These are phyloP conservation scores for Zychaea mexicana DNA, from an alignment of 371 early-diverging fungal species.

Conservation along the genomic window DNA sequence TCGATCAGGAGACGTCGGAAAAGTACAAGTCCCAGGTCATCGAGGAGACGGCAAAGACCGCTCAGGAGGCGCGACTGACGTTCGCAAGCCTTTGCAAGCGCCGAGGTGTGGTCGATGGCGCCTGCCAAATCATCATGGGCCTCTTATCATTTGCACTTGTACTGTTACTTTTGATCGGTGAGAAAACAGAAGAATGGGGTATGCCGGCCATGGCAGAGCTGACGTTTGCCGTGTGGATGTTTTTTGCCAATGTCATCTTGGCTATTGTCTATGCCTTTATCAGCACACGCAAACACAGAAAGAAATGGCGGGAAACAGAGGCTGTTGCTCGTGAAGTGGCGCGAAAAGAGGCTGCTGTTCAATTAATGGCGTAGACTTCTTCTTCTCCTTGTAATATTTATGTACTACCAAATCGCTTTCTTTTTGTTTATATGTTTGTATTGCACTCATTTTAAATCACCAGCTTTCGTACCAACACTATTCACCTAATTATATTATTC, in stretches of 20 bases:
- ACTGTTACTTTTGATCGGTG: neutral
- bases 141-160: constrained; percentile 3
- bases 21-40: neutral
- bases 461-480: too few relatives aligned
- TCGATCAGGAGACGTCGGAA: neutral
- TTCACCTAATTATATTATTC: too few relatives aligned
- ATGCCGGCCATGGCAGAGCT: constrained; percentile 1
- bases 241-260: constrained; percentile 7
- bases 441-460: too few relatives aligned
- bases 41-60: constrained; percentile 1
- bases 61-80: constrained; percentile 2
- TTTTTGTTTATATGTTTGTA: too few relatives aligned
- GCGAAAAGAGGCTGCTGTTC: neutral
- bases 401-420: too few relatives aligned
- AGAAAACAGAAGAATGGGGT: constrained; percentile 4
- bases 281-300: neutral
- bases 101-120: constrained; percentile 1
- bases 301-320: neutral
- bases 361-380: neutral
- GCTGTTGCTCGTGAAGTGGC: neutral
- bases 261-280: constrained; percentile 6
- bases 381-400: too few relatives aligned
- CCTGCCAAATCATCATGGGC: constrained; percentile 5
- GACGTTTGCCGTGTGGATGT: constrained; percentile 11
- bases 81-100: neutral